Evolutionary conservation across 768 basidiomycete species (phyloP).

Genomic region (Hypsizygus marmoreus): DNA sequence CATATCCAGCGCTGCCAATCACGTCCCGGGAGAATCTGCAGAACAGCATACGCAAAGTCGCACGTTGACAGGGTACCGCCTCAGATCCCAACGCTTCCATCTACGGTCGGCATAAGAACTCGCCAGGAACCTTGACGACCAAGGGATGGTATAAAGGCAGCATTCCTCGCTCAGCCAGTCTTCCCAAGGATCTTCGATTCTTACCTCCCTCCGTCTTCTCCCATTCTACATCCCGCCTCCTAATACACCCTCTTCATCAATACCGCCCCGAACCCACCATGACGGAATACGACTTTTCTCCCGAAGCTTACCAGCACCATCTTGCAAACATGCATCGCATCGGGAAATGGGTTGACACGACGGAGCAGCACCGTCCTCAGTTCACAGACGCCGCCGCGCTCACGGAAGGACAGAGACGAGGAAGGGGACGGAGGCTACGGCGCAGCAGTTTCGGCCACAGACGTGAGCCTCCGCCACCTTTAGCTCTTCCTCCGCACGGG

Average conservation of each 20-base stretch:
- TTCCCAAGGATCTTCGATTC: slow-evolving; percentile 5
- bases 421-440: slow-evolving; percentile 1
- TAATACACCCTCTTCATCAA: neutral
- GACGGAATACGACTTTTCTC: slow-evolving; percentile 28
- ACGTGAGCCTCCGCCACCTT: slow-evolving; percentile 13
- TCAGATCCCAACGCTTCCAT: slow-evolving; percentile 5
- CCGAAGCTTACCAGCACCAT: slow-evolving; percentile 20
- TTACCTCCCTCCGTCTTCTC: neutral
- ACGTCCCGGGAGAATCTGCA: too few species aligned
- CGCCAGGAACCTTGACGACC: slow-evolving; percentile 8
- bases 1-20: too few species aligned
- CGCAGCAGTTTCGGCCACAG: slow-evolving; percentile 4
- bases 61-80: slow-evolving; percentile 6
- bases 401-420: slow-evolving; percentile 4
- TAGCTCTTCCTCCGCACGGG: slow-evolving; percentile 13
- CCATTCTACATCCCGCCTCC: neutral
- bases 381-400: slow-evolving; percentile 22
- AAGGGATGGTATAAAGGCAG: slow-evolving; percentile 10
- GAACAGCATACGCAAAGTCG: too few species aligned
- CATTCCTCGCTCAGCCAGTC: neutral
- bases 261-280: slow-evolving; percentile 9
- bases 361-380: slow-evolving; percentile 18
- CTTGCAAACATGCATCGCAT: slow-evolving; percentile 22
- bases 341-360: slow-evolving; percentile 20
- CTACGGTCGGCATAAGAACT: slow-evolving; percentile 16